Evolutionary conservation across 768 basidiomycete species (phyloP).

Genomic region (Pisolithus sp.): DNA sequence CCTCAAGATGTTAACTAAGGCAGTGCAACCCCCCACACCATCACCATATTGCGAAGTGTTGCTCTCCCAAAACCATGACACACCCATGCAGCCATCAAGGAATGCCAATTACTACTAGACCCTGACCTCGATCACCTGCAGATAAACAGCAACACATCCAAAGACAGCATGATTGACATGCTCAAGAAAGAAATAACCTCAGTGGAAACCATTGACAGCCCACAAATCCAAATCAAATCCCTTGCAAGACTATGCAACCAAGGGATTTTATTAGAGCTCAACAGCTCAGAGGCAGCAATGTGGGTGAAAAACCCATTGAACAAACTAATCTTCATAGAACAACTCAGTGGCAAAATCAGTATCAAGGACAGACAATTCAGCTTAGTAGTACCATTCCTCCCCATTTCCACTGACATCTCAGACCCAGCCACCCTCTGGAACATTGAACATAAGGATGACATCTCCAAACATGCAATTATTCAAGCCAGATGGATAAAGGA

Average conservation of each 20-base stretch:
- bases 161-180: too few species aligned
- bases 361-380: neutral
- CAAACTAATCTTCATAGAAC: conserved; percentile 3
- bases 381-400: conserved; percentile 18
- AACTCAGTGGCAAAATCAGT: neutral
- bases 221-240: neutral
- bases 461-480: conserved; percentile 1
- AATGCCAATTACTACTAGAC: too few species aligned
- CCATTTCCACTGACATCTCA: conserved; percentile 10
- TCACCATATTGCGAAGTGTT: too few species aligned
- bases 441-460: conserved; percentile 12
- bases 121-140: too few species aligned
- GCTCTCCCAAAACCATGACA: too few species aligned
- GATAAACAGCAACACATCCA: too few species aligned
- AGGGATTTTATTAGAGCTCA: conserved; percentile 10
- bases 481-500: conserved; percentile 25
- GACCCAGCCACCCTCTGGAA: neutral
- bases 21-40: too few species aligned
- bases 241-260: conserved; percentile 4
- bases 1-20: too few species aligned
- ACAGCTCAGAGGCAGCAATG: conserved; percentile 1
- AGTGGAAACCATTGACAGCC: too few species aligned
- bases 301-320: conserved; percentile 11
- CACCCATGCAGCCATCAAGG: too few species aligned
- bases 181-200: too few species aligned